These are phyloP conservation scores for Chalaropsis thielavioides DNA, from an alignment of 2,329 filamentous ascomycete genomes.

Conservation along the genomic window DNA sequence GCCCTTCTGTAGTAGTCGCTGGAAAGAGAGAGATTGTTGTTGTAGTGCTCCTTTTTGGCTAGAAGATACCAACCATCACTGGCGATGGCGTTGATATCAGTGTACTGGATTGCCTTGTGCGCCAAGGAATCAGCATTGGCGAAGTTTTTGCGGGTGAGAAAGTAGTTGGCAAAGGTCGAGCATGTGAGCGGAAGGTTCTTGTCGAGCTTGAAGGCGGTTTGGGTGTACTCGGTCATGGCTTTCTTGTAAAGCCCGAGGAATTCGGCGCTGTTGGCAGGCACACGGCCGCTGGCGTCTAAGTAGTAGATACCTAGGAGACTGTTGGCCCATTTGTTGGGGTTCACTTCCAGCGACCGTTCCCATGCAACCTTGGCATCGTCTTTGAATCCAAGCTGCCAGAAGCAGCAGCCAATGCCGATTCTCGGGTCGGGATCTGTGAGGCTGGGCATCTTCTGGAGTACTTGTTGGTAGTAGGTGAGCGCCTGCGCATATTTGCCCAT, in stretches of 20 bases:
- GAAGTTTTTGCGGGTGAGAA: slow-evolving; percentile 68
- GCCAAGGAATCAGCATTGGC: slow-evolving; percentile 73
- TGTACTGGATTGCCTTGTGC: slow-evolving; percentile 86
- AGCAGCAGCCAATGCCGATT: slow-evolving; percentile 90
- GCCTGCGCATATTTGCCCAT: slow-evolving; percentile 76
- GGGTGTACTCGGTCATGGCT: slow-evolving; percentile 87
- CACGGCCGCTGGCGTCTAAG: slow-evolving; percentile 70
- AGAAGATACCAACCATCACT: slow-evolving; percentile 97
- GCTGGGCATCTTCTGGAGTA: slow-evolving; percentile 70
- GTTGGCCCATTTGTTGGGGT: slow-evolving; percentile 71
- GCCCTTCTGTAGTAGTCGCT: slow-evolving; percentile 78
- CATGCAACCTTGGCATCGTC: slow-evolving; percentile 83
- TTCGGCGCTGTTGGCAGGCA: slow-evolving; percentile 67
- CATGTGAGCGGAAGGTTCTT: slow-evolving; percentile 83
- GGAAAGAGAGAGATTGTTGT: slow-evolving; percentile 58
- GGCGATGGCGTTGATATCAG: slow-evolving; percentile 89
- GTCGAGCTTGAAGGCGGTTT: slow-evolving; percentile 85
- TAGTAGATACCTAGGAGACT: slow-evolving; percentile 83
- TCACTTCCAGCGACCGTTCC: slow-evolving; percentile 73
- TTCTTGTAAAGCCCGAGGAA: slow-evolving; percentile 80
- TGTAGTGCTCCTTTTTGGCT: slow-evolving; percentile 78
- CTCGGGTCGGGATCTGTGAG: slow-evolving; percentile 86
- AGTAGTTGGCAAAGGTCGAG: slow-evolving; percentile 80
- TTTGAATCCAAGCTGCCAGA: slow-evolving; percentile 93
- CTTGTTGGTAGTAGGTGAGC: slow-evolving; percentile 71